Base-by-base conservation (phyloP, 352 stramenopile genomes). In the Aphanomyces invadans region DNA sequence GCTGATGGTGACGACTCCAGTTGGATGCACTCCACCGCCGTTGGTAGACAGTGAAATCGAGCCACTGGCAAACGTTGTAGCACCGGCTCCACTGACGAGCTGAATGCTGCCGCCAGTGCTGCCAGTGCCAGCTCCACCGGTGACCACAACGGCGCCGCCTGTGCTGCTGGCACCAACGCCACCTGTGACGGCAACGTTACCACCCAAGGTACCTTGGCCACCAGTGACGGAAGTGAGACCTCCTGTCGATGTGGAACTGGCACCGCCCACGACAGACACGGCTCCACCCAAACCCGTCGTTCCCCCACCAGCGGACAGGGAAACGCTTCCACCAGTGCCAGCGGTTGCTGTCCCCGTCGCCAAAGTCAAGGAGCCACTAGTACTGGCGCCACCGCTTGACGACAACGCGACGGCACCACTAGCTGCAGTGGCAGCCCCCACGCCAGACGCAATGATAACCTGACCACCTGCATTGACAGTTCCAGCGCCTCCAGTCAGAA, bases 391-490 rank as follows among this genome's bases (percentile, higher is more conserved):
- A 29, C 60, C 60, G 23, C 15, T 25, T 0, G 76, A 83, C 59
- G 83, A 85, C 39, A 92, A 46, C 2, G 71, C 76, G 17, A 92
- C 72, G 23, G 72, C 70, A 29, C 84, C 83, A 62, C 83, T 92
- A 42, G 76, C 73, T 44, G 81, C 80, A 33, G 71, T 68, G 23
- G 73, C 74, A 10, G 81, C 81, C 10, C 80, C 69, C 28, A 88
- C 88, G 17, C 78, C 72, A 44, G 81, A 86, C 56, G 79, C 79
- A 21, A 87, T 2, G 17, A 68, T 77, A 21, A 88, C 73, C 57
- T 90, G 79, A 60, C 83, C 83, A 62, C 83, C 89, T 3, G 80
- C 81, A 12, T 79, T 80, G 53, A 74, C 77, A 42, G 79, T 62
- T 33, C 83, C 81, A 63, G 83, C 77, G n/a, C 83, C 83, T 1